Conservation (phyloP, 495 filamentous ascomycete species). For the Thermothielavioides terrestris region DNA sequence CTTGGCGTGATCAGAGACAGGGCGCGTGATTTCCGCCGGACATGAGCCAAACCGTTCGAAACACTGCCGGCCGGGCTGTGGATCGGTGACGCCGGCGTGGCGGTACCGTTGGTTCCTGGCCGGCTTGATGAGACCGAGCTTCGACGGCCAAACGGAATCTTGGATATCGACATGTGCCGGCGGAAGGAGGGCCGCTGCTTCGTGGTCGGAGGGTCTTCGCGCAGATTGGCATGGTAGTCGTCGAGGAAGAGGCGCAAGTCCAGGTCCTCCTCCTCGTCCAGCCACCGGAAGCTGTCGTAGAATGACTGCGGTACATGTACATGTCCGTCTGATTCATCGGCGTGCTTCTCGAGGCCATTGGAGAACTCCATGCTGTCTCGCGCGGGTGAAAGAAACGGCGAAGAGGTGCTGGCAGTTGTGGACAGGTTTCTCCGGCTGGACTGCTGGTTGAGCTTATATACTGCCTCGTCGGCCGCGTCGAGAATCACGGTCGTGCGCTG, state of each 20-base stretch:
- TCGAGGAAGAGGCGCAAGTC: slow-evolving; percentile 56
- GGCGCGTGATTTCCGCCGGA: slow-evolving; percentile 40
- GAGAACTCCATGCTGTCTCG: slow-evolving; percentile 33
- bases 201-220: slow-evolving; percentile 33
- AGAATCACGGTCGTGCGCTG: slow-evolving; percentile 52
- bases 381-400: slow-evolving; percentile 21
- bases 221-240: slow-evolving; percentile 44
- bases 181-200: slow-evolving; percentile 42
- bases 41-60: slow-evolving; percentile 21
- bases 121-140: slow-evolving; percentile 35
- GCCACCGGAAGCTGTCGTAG: slow-evolving; percentile 66
- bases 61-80: slow-evolving; percentile 24
- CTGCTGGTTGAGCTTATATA: slow-evolving; percentile 43
- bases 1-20: slow-evolving; percentile 42
- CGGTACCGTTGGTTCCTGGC: slow-evolving; percentile 35
- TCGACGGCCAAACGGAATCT: slow-evolving; percentile 45
- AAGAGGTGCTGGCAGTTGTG: slow-evolving; percentile 20
- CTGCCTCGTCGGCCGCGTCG: slow-evolving; percentile 62
- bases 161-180: slow-evolving; percentile 45
- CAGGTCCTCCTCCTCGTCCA: slow-evolving; percentile 69
- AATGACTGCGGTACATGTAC: slow-evolving; percentile 34
- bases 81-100: slow-evolving; percentile 25
- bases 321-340: slow-evolving; percentile 35
- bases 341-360: slow-evolving; percentile 22
- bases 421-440: slow-evolving; percentile 28